These are phyloP conservation scores for Bolboschoenoplectus hybrid DNA, from an alignment of 202 grass and related monocot genomes.

Conservation along the genomic window DNA sequence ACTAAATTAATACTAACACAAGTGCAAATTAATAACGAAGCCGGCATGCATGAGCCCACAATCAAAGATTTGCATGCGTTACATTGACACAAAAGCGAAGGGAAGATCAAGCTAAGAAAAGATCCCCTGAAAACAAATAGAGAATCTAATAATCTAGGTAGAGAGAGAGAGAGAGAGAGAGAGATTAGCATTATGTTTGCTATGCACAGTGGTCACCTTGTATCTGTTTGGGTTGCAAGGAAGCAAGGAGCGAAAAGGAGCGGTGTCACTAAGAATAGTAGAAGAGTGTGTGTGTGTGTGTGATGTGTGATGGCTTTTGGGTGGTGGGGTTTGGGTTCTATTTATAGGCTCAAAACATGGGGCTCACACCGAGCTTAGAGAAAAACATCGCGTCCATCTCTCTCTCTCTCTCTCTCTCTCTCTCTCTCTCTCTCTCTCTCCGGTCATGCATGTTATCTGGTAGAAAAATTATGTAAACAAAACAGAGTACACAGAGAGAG, in stretches of 20 bases:
- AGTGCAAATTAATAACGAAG: background rate
- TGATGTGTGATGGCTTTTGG: conserved; percentile 36
- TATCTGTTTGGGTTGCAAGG: conserved; percentile 20
- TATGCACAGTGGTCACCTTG: conserved; percentile 35
- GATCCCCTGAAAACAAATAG: background rate
- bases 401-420: background rate
- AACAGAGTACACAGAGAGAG: conserved; percentile 14
- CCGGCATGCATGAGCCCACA: conserved; percentile 25
- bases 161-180: conserved; percentile 15
- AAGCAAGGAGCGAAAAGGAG: conserved; percentile 35
- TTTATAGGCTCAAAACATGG: conserved; percentile 55
- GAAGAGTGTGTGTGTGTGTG: conserved; percentile 18
- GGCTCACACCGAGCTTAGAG: conserved; percentile 24
- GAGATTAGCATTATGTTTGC: conserved; percentile 34
- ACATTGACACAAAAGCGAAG: background rate
- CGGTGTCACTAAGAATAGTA: conserved; percentile 22
- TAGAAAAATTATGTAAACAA: conserved; percentile 36
- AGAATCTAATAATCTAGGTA: conserved; percentile 2
- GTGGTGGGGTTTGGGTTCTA: conserved; percentile 53
- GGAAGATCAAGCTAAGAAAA: background rate
- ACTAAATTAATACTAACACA: background rate
- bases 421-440: background rate
- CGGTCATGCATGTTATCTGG: conserved; percentile 37
- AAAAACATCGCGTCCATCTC: background rate
- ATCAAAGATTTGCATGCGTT: background rate